Evolutionary conservation across 1,139 yeast species (phyloP).

Genomic region (Zhuliangozyma blackwelliae): DNA sequence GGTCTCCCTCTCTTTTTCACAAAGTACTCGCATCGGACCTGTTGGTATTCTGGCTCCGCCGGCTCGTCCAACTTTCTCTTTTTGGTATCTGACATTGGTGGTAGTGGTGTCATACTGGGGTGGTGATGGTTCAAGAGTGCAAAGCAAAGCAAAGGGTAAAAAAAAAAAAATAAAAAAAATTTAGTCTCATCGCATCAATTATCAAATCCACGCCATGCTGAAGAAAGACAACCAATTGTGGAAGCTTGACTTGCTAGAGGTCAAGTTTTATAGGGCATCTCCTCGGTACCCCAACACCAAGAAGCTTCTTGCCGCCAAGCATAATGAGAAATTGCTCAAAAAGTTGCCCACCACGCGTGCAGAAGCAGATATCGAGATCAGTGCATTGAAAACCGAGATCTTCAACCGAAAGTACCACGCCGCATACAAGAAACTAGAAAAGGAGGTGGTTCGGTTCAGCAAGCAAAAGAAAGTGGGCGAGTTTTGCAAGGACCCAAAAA

Average conservation of each 20-base stretch:
- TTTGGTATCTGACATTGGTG: conserved; percentile 9
- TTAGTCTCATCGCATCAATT: conserved; percentile 3
- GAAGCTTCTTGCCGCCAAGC: conserved; percentile 45
- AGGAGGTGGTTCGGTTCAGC: conserved; percentile 27
- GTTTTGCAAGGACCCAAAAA: conserved; percentile 17
- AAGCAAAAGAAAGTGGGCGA: conserved; percentile 19
- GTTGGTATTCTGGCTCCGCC: conserved; percentile 1
- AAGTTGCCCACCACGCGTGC: conserved; percentile 34
- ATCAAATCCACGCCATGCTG: conserved; percentile 2
- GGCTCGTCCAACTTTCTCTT: conserved; percentile 12
- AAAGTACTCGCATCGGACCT: conserved; percentile 41
- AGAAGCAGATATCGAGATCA: conserved; percentile 42
- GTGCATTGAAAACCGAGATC: conserved; percentile 40
- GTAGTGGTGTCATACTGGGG: conserved; percentile 3
- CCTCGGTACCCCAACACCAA: conserved; percentile 56
- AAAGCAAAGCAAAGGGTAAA: neutral
- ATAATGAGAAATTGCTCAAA: conserved; percentile 40
- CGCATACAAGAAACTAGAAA: conserved; percentile 37
- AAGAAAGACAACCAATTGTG: conserved; percentile 27
- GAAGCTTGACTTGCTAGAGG: conserved; percentile 51
- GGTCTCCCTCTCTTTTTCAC: conserved; percentile 45
- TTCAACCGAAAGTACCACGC: conserved; percentile 51
- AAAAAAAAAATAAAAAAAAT: conserved; percentile 1
- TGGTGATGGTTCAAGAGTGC: neutral
- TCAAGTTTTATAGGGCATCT: conserved; percentile 35